These are phyloP conservation scores for Cordyceps cicadae DNA, from an alignment of 2,329 filamentous ascomycete genomes.

Conservation along the genomic window DNA sequence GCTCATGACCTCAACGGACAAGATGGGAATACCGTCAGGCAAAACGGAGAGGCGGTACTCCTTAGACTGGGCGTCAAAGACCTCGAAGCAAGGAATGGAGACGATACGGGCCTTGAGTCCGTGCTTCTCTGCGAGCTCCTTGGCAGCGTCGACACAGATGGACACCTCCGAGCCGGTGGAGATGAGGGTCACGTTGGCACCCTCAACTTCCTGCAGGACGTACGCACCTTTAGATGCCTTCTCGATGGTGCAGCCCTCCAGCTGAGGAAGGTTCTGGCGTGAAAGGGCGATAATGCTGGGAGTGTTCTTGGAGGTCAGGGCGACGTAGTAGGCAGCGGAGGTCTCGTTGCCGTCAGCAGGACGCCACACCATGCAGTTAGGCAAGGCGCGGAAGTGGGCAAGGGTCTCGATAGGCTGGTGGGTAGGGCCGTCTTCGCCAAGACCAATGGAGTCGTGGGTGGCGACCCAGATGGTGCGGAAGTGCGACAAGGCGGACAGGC, in stretches of 20 bases:
- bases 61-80: constrained; percentile 90
- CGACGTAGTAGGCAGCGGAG: constrained; percentile 93
- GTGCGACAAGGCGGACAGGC: constrained; percentile 85
- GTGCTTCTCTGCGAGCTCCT: constrained; percentile 83
- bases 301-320: constrained; percentile 80
- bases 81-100: constrained; percentile 93
- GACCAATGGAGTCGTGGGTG: constrained; percentile 97
- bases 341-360: constrained; percentile 98
- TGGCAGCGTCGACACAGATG: constrained; percentile 87
- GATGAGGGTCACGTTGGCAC: constrained; percentile 79
- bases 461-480: constrained; percentile 90
- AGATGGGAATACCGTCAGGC: constrained; percentile 83
- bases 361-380: constrained; percentile 99
- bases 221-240: constrained; percentile 93
- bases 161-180: constrained; percentile 94
- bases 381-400: constrained; percentile 94
- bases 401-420: constrained; percentile 99
- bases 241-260: constrained; percentile 87
- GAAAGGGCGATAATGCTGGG: constrained; percentile 91
- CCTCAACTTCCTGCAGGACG: constrained; percentile 74
- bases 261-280: constrained; percentile 95
- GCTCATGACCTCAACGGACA: constrained; percentile 94
- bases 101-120: constrained; percentile 83
- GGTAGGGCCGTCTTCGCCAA: constrained; percentile 96
- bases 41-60: constrained; percentile 90